Base-by-base conservation (phyloP, 2,329 filamentous ascomycete genomes). In the Aureobasidium sp. region DNA sequence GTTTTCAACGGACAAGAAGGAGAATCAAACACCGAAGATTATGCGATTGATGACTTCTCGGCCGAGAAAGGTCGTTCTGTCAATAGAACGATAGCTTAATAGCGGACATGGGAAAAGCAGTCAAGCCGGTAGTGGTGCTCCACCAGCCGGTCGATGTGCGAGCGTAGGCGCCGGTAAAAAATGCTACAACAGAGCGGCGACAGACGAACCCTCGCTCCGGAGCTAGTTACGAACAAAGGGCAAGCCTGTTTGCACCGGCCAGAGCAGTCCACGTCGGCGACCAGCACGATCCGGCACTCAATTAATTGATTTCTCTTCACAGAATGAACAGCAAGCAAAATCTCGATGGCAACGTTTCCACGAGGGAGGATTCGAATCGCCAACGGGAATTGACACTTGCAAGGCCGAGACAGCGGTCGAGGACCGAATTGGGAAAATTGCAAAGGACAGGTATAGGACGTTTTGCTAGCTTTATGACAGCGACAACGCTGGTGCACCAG, bases 321-420 rank as follows among this genome's bases (percentile, higher is more conserved):
- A 36, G 34, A 15, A 57, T 12, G 37, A 41, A 57, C 41, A 15
- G 43, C 53, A 32, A 44, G 7, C 52, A n/a, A 57, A 41, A 57
- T 57, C 53, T 34, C 53, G 39, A 41, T 60, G 37, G 24, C 46
- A 60, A 60, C 57, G 57, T 13, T 34, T 51, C 57, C 57, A 60
- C 57, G 56, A 59, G 56, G 56, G 32, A 37, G 36, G 36, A 44
- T 34, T 15, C 27, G 17, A n/a, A 50, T 60, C 46, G 57, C 2
- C 46, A 60, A 51, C 57, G 57, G 46, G 24, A 50, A 51, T 59
- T 47, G 46, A 24, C 57, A 60, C 5, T 43, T n/a, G 24, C 0
- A 26, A n/a, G 55, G 57, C 46, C 57, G 57, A 60, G 57, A 60
- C 46, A 50, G 39, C 17, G 12, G 29, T n/a, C 13, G 7, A 26